Evolutionary conservation across 208 protist species (phyloP).

Genomic region (Crithidia fasciculata): DNA sequence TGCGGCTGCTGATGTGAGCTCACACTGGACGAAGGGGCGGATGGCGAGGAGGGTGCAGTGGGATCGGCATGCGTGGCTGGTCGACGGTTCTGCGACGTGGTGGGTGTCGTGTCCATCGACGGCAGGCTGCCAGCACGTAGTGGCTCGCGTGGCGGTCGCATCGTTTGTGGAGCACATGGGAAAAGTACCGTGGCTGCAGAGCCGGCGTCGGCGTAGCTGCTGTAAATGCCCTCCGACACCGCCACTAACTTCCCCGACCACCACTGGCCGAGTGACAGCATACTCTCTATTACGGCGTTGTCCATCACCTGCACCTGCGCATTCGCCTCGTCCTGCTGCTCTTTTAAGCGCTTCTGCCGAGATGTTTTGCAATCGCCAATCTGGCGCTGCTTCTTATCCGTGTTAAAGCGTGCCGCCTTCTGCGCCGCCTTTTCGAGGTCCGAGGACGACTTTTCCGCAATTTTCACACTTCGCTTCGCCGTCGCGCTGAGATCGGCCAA

Average conservation of each 20-base stretch:
- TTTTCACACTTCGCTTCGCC: slow-evolving; percentile 2
- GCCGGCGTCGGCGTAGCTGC: neutral
- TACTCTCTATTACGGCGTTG: neutral
- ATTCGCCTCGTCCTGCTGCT: neutral
- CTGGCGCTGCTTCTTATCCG: neutral
- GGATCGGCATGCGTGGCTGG: neutral
- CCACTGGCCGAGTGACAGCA: neutral
- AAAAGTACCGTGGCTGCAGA: neutral
- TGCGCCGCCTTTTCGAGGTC: neutral
- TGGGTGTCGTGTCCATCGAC: neutral
- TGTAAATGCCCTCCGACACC: neutral
- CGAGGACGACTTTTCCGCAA: neutral
- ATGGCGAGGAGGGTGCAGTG: neutral
- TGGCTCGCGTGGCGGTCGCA: neutral
- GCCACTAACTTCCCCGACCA: neutral
- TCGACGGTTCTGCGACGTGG: neutral
- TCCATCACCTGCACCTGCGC: neutral
- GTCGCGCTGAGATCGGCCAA: neutral
- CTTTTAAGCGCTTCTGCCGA: neutral
- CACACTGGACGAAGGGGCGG: neutral
- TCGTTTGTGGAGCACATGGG: neutral
- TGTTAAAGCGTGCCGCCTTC: neutral
- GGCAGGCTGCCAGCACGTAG: neutral
- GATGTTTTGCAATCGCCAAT: neutral
- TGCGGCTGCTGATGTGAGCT: neutral